Conservation (phyloP, 345 rosid species). For the Moricandia moricandioides region DNA sequence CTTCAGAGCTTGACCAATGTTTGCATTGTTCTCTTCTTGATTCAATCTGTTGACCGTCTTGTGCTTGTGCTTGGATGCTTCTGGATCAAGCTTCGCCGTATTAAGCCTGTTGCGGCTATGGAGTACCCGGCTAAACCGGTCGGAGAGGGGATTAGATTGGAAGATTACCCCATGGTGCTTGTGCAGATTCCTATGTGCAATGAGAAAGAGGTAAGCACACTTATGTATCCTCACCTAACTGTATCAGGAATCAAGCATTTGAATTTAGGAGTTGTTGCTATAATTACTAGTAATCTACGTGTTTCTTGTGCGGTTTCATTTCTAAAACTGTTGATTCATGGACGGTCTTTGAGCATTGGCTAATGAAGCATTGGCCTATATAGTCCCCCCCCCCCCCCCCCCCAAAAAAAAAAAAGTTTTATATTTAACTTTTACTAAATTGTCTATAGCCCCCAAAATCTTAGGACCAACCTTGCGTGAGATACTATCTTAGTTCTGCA, state of each 20-base stretch:
- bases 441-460: background rate
- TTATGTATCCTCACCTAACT: background rate
- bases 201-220: slow-evolving; percentile 75
- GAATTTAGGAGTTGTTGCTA: background rate
- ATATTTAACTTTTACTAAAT: background rate
- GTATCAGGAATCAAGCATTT: background rate
- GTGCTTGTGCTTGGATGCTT: slow-evolving; percentile 70
- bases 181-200: slow-evolving; percentile 98
- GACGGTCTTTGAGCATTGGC: too few species aligned
- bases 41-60: slow-evolving; percentile 78
- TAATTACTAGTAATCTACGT: background rate
- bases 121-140: slow-evolving; percentile 33
- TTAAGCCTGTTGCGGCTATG: slow-evolving; percentile 56
- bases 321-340: too few species aligned
- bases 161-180: slow-evolving; percentile 81
- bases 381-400: too few species aligned
- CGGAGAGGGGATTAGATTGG: background rate
- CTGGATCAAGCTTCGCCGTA: slow-evolving; percentile 63
- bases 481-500: background rate
- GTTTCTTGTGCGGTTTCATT: background rate
- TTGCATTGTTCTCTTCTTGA: slow-evolving; percentile 74
- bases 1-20: slow-evolving; percentile 67
- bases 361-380: too few species aligned
- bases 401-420: too few species aligned
- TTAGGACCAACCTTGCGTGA: background rate